Evolutionary conservation across 345 rosid species (phyloP).

Genomic region (Hibiscus trionum): DNA sequence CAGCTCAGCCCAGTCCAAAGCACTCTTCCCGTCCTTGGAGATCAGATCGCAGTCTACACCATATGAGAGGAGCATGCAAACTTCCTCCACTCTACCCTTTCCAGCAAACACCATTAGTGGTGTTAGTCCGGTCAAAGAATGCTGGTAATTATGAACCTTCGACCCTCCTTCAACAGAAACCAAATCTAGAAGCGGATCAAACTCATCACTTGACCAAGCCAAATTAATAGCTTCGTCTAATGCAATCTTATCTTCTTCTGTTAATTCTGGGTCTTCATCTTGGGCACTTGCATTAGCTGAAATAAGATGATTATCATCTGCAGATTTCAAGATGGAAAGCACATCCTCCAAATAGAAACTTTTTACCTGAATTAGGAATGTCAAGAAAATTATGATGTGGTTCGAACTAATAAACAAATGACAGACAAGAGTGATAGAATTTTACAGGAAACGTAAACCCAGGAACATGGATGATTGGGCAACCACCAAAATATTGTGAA

Average conservation of each 20-base stretch:
- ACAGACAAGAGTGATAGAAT: conserved; percentile 12
- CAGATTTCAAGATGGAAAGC: conserved; percentile 61
- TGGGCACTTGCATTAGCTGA: conserved; percentile 27
- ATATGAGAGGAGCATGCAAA: conserved; percentile 75
- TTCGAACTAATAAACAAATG: conserved; percentile 8
- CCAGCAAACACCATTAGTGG: conserved; percentile 89
- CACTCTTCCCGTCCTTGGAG: conserved; percentile 59
- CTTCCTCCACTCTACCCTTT: conserved; percentile 74
- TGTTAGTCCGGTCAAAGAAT: conserved; percentile 57
- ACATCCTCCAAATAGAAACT: conserved; percentile 71
- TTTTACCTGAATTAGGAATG: conserved; percentile 50
- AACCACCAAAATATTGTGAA: conserved; percentile 91
- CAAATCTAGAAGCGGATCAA: conserved; percentile 66
- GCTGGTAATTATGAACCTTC: conserved; percentile 62
- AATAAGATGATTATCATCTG: conserved; percentile 47
- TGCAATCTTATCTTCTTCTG: conserved; percentile 55
- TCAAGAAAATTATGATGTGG: conserved; percentile 15
- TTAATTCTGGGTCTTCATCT: conserved; percentile 33
- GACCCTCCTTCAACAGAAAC: conserved; percentile 50
- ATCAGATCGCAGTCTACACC: conserved; percentile 57
- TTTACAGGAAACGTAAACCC: conserved; percentile 90
- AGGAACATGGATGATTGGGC: conserved; percentile 80
- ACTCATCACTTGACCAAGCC: conserved; percentile 82
- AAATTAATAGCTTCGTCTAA: conserved; percentile 76
- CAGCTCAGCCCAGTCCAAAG: conserved; percentile 57